Evolutionary conservation across 163 green algal genomes (phyloP), one percentile per base, ranked within the genome.

Genomic region (Scenedesmus sp.): DNA sequence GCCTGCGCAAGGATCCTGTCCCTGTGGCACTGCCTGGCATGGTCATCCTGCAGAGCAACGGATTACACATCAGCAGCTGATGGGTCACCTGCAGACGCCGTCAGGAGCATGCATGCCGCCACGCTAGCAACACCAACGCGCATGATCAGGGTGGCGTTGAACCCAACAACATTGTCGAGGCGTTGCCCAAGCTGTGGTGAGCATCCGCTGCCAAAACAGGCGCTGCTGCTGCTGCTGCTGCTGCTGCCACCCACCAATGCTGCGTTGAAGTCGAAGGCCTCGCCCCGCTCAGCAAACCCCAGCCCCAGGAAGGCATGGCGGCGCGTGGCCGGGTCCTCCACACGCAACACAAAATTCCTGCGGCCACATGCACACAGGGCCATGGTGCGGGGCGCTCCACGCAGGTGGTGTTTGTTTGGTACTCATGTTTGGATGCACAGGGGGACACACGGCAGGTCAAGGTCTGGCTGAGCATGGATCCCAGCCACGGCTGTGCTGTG

Each of bases 261-360:
- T 12, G 98, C 97, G 37, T 97, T 98, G 94, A 99, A 99, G 91
- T 99, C 97, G 85, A 99, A 99, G 0, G 97, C 97, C 13, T 97
- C 93, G 9, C 65, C 92, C 13, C 97, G 88, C 43, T 99, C 97
- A 15, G 88, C 73, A 87, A 99, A 99, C 44, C 95, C 96, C 26
- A 99, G 84, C 3, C 97, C 96, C 35, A 99, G 86, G 91, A 99
- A 99, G 2, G 97, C 97, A 68, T 98, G 96, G 3, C 96, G 91
- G 42, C 93, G 89, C 6, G 92, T 95, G 35, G 86, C 76, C 0
- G 93, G 78, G 89, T 99, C 97, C 82, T 96, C 94, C 35, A 99
- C 93, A 16, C 96, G 93, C 80, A 92, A 24, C 89, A 93, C 79
- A 90, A 86, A 94, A 59, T 94, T 97, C 37, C 97, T 91, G 37